phyloP scores from a whole-genome alignment of 805 yeast species.

The Wickerhamiella galacta region DNA sequence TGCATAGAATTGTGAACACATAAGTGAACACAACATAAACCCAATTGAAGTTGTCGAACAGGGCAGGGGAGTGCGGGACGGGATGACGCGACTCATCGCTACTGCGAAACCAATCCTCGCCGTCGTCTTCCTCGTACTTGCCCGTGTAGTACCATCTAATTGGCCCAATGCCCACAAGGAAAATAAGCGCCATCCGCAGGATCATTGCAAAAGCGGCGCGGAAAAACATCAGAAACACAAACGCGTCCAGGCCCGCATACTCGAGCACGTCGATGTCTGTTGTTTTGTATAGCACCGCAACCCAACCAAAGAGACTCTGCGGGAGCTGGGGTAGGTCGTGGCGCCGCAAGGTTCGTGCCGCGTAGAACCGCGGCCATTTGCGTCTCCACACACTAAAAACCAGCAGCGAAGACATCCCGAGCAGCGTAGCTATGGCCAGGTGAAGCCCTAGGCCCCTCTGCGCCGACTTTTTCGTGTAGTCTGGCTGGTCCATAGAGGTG shows the following conservation, averaged over 20 bases:
- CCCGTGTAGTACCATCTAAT: constrained; percentile 74
- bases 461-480: constrained; percentile 12
- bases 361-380: constrained; percentile 66
- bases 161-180: constrained; percentile 66
- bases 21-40: constrained; percentile 77
- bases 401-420: constrained; percentile 55
- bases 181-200: constrained; percentile 46
- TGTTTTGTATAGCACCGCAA: constrained; percentile 44
- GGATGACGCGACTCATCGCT: background rate
- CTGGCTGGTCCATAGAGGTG: constrained; percentile 5
- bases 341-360: constrained; percentile 50
- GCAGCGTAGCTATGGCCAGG: constrained; percentile 43
- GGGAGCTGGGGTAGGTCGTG: constrained; percentile 45
- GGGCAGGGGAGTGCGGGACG: constrained; percentile 3
- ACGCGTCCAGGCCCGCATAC: constrained; percentile 88
- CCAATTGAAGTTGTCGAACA: constrained; percentile 42
- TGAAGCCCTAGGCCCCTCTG: constrained; percentile 61
- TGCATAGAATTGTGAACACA: constrained; percentile 50
- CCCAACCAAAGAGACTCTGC: constrained; percentile 60
- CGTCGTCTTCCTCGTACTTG: constrained; percentile 37
- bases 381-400: constrained; percentile 55
- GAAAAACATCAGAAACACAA: constrained; percentile 79
- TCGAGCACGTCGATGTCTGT: constrained; percentile 65
- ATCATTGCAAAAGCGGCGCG: constrained; percentile 67
- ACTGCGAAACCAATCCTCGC: constrained; percentile 4